Evolutionary conservation across 179 eudicot species (phyloP), one percentile per base, ranked within the genome.

Genomic region (Drosera spatulata): DNA sequence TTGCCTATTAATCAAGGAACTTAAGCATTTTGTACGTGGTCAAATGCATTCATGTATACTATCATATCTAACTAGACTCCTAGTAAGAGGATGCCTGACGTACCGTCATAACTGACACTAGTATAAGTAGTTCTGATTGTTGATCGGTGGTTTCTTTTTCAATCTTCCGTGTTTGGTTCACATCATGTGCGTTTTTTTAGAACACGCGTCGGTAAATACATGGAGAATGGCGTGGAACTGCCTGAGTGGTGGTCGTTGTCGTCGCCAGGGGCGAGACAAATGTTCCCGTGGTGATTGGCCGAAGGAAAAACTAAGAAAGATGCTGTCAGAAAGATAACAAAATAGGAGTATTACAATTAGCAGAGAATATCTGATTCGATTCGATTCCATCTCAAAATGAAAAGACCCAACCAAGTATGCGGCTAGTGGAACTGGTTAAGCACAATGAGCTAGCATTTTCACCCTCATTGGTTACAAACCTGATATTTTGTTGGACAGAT

Each of bases 221-320:
- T 7, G 10, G 53, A 50, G 53, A 15, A 50, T 15, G 13, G 13
- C 3, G 2, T 45, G 10, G 2, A 4, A 2, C 5, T 15, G 5
- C 5, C n/a, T 8, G 5, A 11, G 11, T 50, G 53, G 53, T 3
- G 55, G 53, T 46, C 41, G 4, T 54, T 46, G 56, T 55, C 61
- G 61, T 33, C 58, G 66, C 53, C 37, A 10, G 15, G 39, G 11
- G 55, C 9, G 48, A 43, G 74, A 52, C 59, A 62, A 22, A 42
- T 60, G 50, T 55, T 40, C n/a, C 33, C 12, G 46, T 39, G 53
- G 48, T 50, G n/a, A 60, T 63, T 60, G 65, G 69, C 60, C 61
- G 59, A 55, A 45, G 46, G 50, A 49, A 70, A 65, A 22, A 22
- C 33, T 22, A 22, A 22, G 33, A 22, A 22, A 0, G 33, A 22